Conservation (phyloP, 1,284 basidiomycete species). For the Fomitopsis pinicola region DNA sequence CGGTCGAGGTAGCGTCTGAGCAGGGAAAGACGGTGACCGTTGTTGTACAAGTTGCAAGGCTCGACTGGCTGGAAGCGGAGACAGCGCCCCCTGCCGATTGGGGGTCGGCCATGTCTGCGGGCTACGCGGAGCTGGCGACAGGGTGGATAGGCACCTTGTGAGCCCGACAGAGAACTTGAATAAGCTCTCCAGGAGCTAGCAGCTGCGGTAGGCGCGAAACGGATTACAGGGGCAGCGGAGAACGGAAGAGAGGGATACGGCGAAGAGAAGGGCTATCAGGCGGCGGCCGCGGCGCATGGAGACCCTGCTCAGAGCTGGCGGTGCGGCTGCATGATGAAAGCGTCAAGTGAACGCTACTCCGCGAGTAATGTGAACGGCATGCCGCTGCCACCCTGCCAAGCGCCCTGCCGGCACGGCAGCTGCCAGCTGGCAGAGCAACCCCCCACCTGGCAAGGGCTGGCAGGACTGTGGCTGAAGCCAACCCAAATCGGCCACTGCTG, state of each 20-base stretch:
- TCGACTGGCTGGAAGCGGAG: background rate
- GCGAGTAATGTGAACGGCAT: too few relatives aligned
- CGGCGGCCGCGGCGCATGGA: background rate
- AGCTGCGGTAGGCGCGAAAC: background rate
- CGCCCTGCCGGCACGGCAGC: too few relatives aligned
- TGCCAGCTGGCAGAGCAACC: too few relatives aligned
- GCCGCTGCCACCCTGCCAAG: too few relatives aligned
- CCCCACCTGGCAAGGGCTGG: too few relatives aligned
- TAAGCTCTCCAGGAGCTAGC: conserved; percentile 6
- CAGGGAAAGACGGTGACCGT: background rate
- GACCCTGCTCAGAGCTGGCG: background rate
- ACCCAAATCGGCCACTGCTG: too few relatives aligned
- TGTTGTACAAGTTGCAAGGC: background rate
- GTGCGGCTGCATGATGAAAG: background rate
- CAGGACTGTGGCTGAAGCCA: too few relatives aligned
- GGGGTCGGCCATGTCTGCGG: conserved; percentile 1
- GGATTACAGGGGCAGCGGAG: background rate
- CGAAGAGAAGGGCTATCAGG: background rate
- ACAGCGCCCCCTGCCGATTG: background rate
- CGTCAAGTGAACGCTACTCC: background rate
- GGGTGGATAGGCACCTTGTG: background rate
- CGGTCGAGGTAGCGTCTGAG: background rate
- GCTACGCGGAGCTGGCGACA: background rate
- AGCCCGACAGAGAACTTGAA: background rate
- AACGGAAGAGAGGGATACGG: background rate